These are phyloP conservation scores for Pseudogymnoascus sp. DNA, from an alignment of 2,329 filamentous ascomycete genomes.

Conservation along the genomic window DNA sequence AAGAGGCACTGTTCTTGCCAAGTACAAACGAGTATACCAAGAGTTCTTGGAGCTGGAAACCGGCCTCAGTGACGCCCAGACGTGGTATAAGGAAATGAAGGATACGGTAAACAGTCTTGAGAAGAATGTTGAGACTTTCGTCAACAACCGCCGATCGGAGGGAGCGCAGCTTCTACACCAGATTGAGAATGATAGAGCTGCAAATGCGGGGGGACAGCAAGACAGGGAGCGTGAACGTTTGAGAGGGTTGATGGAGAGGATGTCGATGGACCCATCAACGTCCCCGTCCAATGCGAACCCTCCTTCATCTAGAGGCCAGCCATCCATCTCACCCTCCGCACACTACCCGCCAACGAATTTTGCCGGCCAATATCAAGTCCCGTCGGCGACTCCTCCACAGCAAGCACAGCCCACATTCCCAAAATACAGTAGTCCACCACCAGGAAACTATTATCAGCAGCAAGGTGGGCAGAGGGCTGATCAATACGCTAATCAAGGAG, in stretches of 20 bases:
- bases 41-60: slow-evolving; percentile 85
- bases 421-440: slow-evolving; percentile 35
- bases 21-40: slow-evolving; percentile 86
- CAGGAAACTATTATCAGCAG: slow-evolving; percentile 26
- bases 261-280: slow-evolving; percentile 67
- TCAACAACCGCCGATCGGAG: slow-evolving; percentile 87
- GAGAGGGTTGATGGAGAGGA: slow-evolving; percentile 85
- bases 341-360: slow-evolving; percentile 48
- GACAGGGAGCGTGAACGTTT: slow-evolving; percentile 81
- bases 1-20: slow-evolving; percentile 68
- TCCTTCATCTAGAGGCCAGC: slow-evolving; percentile 25
- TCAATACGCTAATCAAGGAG: slow-evolving; percentile 38
- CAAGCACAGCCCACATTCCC: slow-evolving; percentile 37
- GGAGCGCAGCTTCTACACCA: slow-evolving; percentile 80
- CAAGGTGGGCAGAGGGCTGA: slow-evolving; percentile 30
- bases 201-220: slow-evolving; percentile 32
- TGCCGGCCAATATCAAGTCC: slow-evolving; percentile 49
- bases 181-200: slow-evolving; percentile 42
- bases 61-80: slow-evolving; percentile 77
- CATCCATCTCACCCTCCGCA: slow-evolving; percentile 29
- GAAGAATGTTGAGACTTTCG: slow-evolving; percentile 95
- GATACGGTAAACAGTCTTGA: slow-evolving; percentile 85
- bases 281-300: slow-evolving; percentile 35
- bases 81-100: slow-evolving; percentile 93
- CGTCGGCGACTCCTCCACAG: slow-evolving; percentile 42